phyloP scores from a whole-genome alignment of 2,329 filamentous ascomycete genomes.

The Stachybotrys chartarum region DNA sequence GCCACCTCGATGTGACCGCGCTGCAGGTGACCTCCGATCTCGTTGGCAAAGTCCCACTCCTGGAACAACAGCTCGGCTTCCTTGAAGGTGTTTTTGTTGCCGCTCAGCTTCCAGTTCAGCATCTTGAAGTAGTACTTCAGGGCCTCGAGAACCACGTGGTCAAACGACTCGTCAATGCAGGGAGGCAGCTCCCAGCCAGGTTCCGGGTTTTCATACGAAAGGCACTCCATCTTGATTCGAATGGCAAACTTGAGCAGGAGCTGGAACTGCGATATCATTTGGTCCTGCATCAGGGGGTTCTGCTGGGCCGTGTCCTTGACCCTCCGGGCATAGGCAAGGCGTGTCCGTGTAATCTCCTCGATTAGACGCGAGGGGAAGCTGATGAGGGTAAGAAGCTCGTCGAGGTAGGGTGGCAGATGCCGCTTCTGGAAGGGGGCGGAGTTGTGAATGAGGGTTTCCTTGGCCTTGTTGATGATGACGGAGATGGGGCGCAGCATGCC shows the following conservation, averaged over 20 bases:
- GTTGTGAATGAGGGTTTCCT: conserved; percentile 82
- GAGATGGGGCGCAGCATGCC: conserved; percentile 83
- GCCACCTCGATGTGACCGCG: conserved; percentile 94
- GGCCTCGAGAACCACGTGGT: conserved; percentile 83
- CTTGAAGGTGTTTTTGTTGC: conserved; percentile 99
- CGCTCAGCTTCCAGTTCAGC: conserved; percentile 93
- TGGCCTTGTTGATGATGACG: conserved; percentile 86
- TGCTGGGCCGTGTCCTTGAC: conserved; percentile 94
- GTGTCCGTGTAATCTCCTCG: conserved; percentile 90
- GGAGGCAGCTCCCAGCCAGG: conserved; percentile 92
- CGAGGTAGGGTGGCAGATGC: conserved; percentile 91
- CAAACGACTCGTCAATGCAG: conserved; percentile 95
- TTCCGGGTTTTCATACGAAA: conserved; percentile 75
- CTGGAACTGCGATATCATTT: conserved; percentile 97
- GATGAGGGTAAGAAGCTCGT: conserved; percentile 90
- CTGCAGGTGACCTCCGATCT: conserved; percentile 84
- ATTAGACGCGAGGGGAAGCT: conserved; percentile 95
- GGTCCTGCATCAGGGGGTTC: conserved; percentile 88
- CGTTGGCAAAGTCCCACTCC: conserved; percentile 96
- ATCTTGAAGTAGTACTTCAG: conserved; percentile 98
- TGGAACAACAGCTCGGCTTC: conserved; percentile 95
- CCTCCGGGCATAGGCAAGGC: conserved; percentile 83
- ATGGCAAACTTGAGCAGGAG: conserved; percentile 87
- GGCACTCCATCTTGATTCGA: conserved; percentile 84
- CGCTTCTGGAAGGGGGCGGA: conserved; percentile 77